Conservation (phyloP, 306 rosid genomes). For the Dryas alaskensis region DNA sequence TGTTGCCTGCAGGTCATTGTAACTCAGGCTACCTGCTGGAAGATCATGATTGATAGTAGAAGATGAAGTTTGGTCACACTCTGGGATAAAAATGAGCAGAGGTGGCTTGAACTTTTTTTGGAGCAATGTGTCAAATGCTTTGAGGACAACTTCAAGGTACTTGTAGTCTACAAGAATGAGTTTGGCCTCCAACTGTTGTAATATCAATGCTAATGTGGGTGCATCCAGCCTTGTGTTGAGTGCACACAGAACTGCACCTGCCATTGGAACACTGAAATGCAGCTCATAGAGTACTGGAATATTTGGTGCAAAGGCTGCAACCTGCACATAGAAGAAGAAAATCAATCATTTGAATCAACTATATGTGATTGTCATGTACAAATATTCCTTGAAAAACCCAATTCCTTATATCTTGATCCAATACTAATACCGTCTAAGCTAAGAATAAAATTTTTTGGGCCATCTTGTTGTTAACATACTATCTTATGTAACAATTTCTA, state of each 20-base stretch:
- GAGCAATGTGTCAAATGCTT: slow-evolving; percentile 36
- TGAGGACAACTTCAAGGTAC: slow-evolving; percentile 41
- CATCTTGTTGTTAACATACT: too few relatives aligned
- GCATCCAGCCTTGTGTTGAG: slow-evolving; percentile 60
- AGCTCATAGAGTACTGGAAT: slow-evolving; percentile 78
- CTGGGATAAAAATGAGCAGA: slow-evolving; percentile 46
- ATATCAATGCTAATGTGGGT: slow-evolving; percentile 40
- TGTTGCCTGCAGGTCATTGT: slow-evolving; percentile 38
- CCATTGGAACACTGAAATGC: slow-evolving; percentile 80
- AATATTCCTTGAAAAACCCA: too few relatives aligned
- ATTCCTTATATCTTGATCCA: too few relatives aligned
- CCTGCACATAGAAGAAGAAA: slow-evolving; percentile 41
- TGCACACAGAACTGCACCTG: slow-evolving; percentile 68
- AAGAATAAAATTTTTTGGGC: too few relatives aligned
- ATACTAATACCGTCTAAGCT: too few relatives aligned
- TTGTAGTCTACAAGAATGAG: slow-evolving; percentile 57
- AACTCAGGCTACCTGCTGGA: slow-evolving; percentile 38
- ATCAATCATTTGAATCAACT: background rate
- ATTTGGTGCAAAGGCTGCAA: slow-evolving; percentile 72
- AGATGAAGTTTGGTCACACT: slow-evolving; percentile 22
- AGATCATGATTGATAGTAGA: slow-evolving; percentile 8
- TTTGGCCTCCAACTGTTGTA: slow-evolving; percentile 59
- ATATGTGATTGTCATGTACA: too few relatives aligned
- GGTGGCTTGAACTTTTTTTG: slow-evolving; percentile 47
- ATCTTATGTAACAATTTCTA: too few relatives aligned